Conservation (phyloP, 768 basidiomycete genomes). For the Podaxis mareebaensis region DNA sequence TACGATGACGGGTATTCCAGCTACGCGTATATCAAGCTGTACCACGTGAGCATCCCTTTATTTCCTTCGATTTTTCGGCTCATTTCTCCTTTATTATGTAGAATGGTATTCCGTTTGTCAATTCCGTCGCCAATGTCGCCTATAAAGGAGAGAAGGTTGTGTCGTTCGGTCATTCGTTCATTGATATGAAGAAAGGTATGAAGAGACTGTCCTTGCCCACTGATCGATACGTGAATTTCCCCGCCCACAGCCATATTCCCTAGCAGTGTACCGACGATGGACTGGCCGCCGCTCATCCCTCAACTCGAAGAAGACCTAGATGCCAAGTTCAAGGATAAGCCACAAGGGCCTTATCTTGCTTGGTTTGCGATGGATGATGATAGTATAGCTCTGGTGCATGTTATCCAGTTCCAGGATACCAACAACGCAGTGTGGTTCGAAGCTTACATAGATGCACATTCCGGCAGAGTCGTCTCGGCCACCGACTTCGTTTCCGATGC, state of each 20-base stretch:
- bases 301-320: conserved; percentile 25
- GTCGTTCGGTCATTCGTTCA: conserved; percentile 33
- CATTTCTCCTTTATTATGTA: conserved; percentile 15
- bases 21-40: conserved; percentile 12
- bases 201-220: conserved; percentile 23
- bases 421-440: conserved; percentile 47
- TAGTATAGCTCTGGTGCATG: conserved; percentile 36
- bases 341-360: conserved; percentile 32
- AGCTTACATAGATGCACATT: conserved; percentile 55
- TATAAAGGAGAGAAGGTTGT: conserved; percentile 31
- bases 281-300: conserved; percentile 31
- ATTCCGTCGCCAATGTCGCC: conserved; percentile 37
- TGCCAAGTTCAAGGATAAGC: conserved; percentile 38
- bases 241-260: conserved; percentile 25
- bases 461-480: conserved; percentile 43
- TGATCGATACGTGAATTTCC: not conserved
- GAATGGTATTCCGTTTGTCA: conserved; percentile 33
- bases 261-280: conserved; percentile 31
- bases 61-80: not conserved
- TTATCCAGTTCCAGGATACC: conserved; percentile 31
- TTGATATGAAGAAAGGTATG: conserved; percentile 24
- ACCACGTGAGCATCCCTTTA: conserved; percentile 2
- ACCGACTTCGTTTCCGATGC: conserved; percentile 41
- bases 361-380: conserved; percentile 38
- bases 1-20: conserved; percentile 1